Evolutionary conservation across 2,329 filamentous ascomycete genomes (phyloP).

Genomic region (Trichothecium roseum): DNA sequence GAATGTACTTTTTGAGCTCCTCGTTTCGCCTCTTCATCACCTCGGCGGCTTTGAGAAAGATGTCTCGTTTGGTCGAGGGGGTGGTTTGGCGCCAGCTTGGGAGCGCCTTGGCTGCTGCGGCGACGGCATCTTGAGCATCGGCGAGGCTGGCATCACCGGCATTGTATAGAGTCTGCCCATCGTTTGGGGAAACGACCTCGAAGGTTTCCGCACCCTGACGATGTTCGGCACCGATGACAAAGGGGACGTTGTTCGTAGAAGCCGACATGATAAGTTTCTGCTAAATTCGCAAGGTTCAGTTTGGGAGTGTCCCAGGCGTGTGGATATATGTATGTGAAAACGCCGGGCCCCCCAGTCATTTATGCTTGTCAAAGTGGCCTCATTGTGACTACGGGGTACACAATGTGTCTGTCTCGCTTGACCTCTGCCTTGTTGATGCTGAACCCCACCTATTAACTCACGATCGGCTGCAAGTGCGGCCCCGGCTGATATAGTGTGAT

Average conservation of each 20-base stretch:
- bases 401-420: no score
- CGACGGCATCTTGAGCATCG: constrained; percentile 41
- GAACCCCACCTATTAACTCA: no score
- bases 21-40: constrained; percentile 48
- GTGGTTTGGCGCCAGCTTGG: constrained; percentile 57
- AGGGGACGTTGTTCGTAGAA: constrained; percentile 15
- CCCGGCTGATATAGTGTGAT: no score
- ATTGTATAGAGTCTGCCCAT: constrained; percentile 39
- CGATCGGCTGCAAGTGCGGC: no score
- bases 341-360: no score
- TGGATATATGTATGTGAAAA: no score
- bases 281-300: no score
- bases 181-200: constrained; percentile 45
- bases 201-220: constrained; percentile 36
- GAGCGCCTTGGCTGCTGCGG: constrained; percentile 55
- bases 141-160: constrained; percentile 45
- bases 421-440: no score
- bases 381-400: no score
- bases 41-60: constrained; percentile 60
- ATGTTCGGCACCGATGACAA: constrained; percentile 34
- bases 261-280: not conserved
- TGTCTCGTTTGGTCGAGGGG: constrained; percentile 50
- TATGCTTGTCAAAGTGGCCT: no score
- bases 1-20: constrained; percentile 52
- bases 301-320: no score